Evolutionary conservation across 2,329 filamentous ascomycete species (phyloP), one percentile per base, ranked within the genome.

Genomic region (Fusarium floridanum): DNA sequence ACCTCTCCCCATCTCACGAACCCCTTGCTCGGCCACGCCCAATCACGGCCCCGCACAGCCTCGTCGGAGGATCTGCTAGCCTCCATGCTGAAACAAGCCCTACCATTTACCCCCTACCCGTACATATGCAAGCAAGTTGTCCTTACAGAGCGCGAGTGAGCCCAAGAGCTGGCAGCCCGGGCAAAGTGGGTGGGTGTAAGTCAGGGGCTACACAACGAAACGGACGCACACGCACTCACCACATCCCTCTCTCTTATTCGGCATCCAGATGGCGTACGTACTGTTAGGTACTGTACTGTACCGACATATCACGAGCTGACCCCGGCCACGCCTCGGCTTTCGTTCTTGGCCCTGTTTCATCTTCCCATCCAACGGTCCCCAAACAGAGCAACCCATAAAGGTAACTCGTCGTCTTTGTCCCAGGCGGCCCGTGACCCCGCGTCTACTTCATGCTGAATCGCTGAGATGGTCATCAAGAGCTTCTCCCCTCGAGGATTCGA

Each of bases 21-120:
- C 64, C 39, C 71, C 68, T 63, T 68, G 43, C 16, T 43, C 53
- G 22, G 62, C 32, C 39, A 48, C 37, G 63, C 8, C 77, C 77
- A 78, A 78, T 78, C 72, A 74, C 14, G 16, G 48, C 29, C 34
- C 67, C n/a, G 65, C 61, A 70, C 45, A 32, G 56, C 55, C 66
- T 67, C 62, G 68, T 72, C 48, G 64, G 76, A 76, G 76, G 64
- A 76, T 72, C 67, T 79, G 50, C 75, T 77, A 78, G 73, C 64
- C 65, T 70, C 64, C 55, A 57, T 69, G 66, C 70, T 79, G 77
- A 79, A 79, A 79, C 77, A 76, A 77, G 74, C 77, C 74, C 75
- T 79, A 71, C 68, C 67, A 43, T 67, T 59, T 59, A 57, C 74
- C 75, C 76, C 74, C 65, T 76, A 72, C 67, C 53, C 66, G 68